phyloP scores from a whole-genome alignment of 169 alveolate species.

The Eimeria falciformis region DNA sequence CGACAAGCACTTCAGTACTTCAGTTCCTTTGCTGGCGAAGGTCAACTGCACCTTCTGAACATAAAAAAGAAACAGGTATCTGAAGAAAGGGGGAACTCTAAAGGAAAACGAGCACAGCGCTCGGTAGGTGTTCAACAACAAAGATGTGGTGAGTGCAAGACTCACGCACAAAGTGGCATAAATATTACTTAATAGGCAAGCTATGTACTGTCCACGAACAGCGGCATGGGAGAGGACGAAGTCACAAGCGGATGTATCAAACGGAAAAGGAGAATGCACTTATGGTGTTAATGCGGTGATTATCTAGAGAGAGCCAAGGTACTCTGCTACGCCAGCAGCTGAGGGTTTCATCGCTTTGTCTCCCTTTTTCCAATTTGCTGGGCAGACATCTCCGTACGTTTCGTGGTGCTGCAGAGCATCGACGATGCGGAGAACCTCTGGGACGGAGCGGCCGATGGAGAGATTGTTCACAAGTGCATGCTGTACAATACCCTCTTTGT shows the following conservation, averaged over 20 bases:
- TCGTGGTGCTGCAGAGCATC: conserved; percentile 97
- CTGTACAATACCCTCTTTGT: conserved; percentile 96
- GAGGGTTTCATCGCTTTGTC: conserved; percentile 96
- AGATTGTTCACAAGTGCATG: conserved; percentile 96
- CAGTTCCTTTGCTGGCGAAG: too few relatives aligned
- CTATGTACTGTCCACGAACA: too few relatives aligned
- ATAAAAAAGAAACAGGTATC: too few relatives aligned
- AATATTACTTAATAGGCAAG: too few relatives aligned
- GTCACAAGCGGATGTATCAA: background rate
- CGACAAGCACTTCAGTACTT: too few relatives aligned
- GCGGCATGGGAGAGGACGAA: background rate
- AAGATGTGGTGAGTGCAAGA: too few relatives aligned
- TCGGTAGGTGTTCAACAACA: too few relatives aligned
- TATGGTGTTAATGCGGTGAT: background rate
- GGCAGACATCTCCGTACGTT: conserved; percentile 99
- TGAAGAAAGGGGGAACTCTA: too few relatives aligned
- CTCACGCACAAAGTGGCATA: too few relatives aligned
- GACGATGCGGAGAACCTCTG: conserved; percentile 96
- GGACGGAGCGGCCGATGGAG: conserved; percentile 99
- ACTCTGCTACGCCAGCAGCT: conserved; percentile 92
- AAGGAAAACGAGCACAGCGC: too few relatives aligned
- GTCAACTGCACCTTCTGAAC: too few relatives aligned
- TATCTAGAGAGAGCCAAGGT: conserved; percentile 76
- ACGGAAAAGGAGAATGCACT: background rate
- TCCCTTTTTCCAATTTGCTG: conserved; percentile 99